A percentile compares a stretch with the other conserved stretches of the same genome.
These are phyloP conservation scores for Gossypium stocksii DNA, from an alignment of 345 rosid genomes.

Conservation along the genomic window DNA sequence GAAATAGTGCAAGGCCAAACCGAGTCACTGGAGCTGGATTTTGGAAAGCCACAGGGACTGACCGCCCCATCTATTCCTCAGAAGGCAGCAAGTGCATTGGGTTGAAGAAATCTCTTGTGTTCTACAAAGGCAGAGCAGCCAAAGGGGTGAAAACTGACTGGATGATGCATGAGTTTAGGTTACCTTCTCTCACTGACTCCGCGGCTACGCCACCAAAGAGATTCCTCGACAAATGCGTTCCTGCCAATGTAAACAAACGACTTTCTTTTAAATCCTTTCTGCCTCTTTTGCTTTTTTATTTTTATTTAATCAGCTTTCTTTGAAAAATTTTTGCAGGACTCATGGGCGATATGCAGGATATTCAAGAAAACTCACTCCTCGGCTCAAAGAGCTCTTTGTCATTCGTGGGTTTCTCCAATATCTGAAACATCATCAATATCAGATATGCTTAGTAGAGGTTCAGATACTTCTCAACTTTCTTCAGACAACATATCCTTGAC, in stretches of 20 bases:
- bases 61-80: constrained; percentile 80
- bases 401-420: constrained; percentile 57
- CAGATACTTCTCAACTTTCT: constrained; percentile 24
- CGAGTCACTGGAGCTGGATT: constrained; percentile 89
- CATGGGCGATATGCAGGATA: constrained; percentile 94
- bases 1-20: constrained; percentile 85
- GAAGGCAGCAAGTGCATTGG: constrained; percentile 77
- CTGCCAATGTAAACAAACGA: constrained; percentile 42
- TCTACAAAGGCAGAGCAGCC: constrained; percentile 86
- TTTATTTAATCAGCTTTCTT: neutral
- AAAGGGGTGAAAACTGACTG: constrained; percentile 91
- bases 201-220: constrained; percentile 30
- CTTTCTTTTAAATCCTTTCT: neutral
- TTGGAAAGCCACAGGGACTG: constrained; percentile 97
- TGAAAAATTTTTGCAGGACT: constrained; percentile 43
- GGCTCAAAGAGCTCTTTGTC: constrained; percentile 67
- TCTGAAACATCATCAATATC: constrained; percentile 34
- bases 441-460: constrained; percentile 19
- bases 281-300: neutral
- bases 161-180: constrained; percentile 98
- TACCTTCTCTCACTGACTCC: constrained; percentile 61
- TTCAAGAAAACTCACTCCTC: constrained; percentile 80
- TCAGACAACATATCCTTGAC: constrained; percentile 27
- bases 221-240: constrained; percentile 44
- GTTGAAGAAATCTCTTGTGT: constrained; percentile 85